A percentile compares a stretch with the other conserved stretches of the same genome.
Conservation (phyloP, 805 yeast species). For the Diddensiella transvaalensis region DNA sequence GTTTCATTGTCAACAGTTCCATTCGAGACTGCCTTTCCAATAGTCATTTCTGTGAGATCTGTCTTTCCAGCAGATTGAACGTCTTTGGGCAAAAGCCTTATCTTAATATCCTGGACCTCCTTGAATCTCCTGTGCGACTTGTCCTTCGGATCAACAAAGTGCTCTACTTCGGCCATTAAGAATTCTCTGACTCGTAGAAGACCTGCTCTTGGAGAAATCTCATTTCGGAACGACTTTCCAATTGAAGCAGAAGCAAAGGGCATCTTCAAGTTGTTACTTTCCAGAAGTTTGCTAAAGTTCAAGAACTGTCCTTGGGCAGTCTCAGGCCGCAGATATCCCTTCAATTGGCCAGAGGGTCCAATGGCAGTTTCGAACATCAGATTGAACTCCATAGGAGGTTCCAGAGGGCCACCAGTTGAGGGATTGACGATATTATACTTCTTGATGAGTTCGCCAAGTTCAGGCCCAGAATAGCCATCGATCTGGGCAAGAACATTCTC, state of each 20-base stretch:
- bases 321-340: constrained; percentile 96
- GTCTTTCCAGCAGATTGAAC: constrained; percentile 86
- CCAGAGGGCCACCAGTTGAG: constrained; percentile 77
- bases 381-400: constrained; percentile 92
- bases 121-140: constrained; percentile 78
- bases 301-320: constrained; percentile 99
- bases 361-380: constrained; percentile 99
- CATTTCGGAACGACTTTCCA: constrained; percentile 98
- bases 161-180: constrained; percentile 99
- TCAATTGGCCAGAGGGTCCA: constrained; percentile 96
- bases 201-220: constrained; percentile 98
- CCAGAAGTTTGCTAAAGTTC: constrained; percentile 89
- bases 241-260: constrained; percentile 99
- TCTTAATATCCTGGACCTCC: constrained; percentile 66
- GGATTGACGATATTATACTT: constrained; percentile 89
- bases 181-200: constrained; percentile 97
- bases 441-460: constrained; percentile 82
- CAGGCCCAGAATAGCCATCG: constrained; percentile 91
- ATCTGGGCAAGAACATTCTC: constrained; percentile 81
- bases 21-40: constrained; percentile 86
- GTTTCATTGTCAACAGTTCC: constrained; percentile 96
- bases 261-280: constrained; percentile 92
- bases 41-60: constrained; percentile 54
- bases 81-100: constrained; percentile 78
- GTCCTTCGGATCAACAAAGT: constrained; percentile 89